phyloP scores from a whole-genome alignment of 2,329 filamentous ascomycete species.

The Calonectria naviculata region DNA sequence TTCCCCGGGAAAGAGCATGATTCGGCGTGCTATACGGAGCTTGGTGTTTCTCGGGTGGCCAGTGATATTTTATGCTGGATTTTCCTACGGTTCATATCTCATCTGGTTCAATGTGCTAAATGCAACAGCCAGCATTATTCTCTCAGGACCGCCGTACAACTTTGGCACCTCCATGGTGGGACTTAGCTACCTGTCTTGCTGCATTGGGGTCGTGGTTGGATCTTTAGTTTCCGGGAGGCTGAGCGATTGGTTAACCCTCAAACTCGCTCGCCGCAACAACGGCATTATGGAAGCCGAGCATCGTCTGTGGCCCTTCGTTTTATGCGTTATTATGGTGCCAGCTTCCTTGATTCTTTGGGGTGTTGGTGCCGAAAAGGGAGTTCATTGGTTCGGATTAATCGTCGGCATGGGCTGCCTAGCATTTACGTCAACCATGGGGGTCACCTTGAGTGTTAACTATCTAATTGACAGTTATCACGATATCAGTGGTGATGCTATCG shows the following conservation, averaged over 20 bases:
- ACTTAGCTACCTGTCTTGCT: conserved; percentile 50
- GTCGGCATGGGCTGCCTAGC: conserved; percentile 52
- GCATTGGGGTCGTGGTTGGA: conserved; percentile 47
- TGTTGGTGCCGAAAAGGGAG: conserved; percentile 47
- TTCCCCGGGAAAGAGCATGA: conserved; percentile 44
- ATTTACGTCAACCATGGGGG: conserved; percentile 47
- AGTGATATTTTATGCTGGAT: conserved; percentile 54
- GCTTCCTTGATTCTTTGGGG: conserved; percentile 46
- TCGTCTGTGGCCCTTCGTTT: conserved; percentile 52
- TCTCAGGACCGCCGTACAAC: conserved; percentile 50
- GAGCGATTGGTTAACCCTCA: conserved; percentile 52
- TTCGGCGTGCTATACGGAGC: conserved; percentile 49
- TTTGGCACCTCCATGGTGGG: conserved; percentile 53
- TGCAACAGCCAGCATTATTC: conserved; percentile 54
- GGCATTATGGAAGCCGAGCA: conserved; percentile 56
- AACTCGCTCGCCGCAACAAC: conserved; percentile 51
- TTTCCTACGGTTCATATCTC: conserved; percentile 55
- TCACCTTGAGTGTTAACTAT: conserved; percentile 52
- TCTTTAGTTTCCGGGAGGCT: conserved; percentile 45
- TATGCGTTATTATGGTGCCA: conserved; percentile 44
- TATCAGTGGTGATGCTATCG: conserved; percentile 52
- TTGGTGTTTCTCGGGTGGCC: conserved; percentile 53
- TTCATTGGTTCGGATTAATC: conserved; percentile 56
- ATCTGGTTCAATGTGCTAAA: conserved; percentile 58
- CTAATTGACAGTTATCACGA: conserved; percentile 55